Evolutionary conservation across 345 rosid genomes (phyloP), one percentile per base, ranked within the genome.

Genomic region (Mercurialis annua): DNA sequence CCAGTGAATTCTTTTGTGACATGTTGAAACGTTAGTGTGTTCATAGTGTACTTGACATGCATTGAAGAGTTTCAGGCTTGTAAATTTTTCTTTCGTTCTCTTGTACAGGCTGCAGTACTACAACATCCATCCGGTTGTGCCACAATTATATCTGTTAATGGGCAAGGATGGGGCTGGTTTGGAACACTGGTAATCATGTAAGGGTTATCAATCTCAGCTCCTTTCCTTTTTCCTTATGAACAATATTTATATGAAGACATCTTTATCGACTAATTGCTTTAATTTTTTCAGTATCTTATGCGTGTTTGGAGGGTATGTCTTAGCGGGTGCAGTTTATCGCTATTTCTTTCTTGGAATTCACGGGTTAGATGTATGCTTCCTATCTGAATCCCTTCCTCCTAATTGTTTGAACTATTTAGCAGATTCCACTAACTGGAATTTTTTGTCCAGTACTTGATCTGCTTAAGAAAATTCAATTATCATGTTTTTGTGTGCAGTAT

Each of bases 121-220:
- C 73, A 84, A 65, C 99, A 94, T 82, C 99, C 99, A 71, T 81
- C 98, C 16, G 99, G 92, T 60, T 94, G 98, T 73, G 93, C 88
- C 52, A 76, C 76, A 49, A 73, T 86, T 65, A 70, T 80, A 70
- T 74, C 87, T 10, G 68, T 78, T 64, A 81, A 77, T 67, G 83
- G 90, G 47, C 71, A 67, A 65, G 96, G 93, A 74, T 86, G 83
- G 96, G 92, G 96, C 38, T 94, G 89, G 99, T 85, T 92, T 59
- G 81, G 88, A 62, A 77, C 78, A 73, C 75, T 92, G 65, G 47
- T 89, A 29, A 74, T 74, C 46, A 74, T 85, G 99, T 92, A 74
- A 80, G 84, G 40, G 50, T 46, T 59, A n/a, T 51, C 23, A 26
- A 31, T 71, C 67, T 27, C 48, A 50, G 63, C 33, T 47, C 27